phyloP scores from a whole-genome alignment of 768 basidiomycete genomes.

The Brasilioporus rufonigricans region DNA sequence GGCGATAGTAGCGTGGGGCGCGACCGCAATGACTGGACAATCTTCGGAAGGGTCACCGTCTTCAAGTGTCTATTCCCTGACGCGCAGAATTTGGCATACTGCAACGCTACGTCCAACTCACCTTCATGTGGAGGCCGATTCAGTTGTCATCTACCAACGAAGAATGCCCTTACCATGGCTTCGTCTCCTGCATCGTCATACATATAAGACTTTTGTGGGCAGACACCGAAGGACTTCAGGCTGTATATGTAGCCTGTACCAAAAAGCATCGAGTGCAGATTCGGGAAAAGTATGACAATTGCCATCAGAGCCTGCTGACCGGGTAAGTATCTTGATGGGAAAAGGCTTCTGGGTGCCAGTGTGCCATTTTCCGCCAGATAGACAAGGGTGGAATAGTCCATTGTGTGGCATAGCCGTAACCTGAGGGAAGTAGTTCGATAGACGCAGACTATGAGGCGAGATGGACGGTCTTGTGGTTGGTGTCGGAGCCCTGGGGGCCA shows the following conservation, averaged over 20 bases:
- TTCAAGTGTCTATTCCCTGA: constrained; percentile 2
- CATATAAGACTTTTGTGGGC: neutral
- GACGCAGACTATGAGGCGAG: too few relatives aligned
- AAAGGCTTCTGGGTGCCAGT: too few relatives aligned
- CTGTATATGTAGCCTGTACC: constrained; percentile 10
- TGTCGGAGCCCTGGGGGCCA: too few relatives aligned
- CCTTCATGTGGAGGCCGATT: constrained; percentile 3
- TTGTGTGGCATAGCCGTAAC: too few relatives aligned
- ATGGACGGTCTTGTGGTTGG: too few relatives aligned
- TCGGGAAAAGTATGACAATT: constrained; percentile 10
- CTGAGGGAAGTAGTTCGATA: too few relatives aligned
- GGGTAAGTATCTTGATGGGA: too few relatives aligned
- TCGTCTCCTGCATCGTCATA: too few relatives aligned
- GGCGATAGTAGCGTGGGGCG: constrained; percentile 7
- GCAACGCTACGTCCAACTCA: constrained; percentile 1
- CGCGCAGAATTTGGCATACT: constrained; percentile 7
- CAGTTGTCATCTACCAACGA: neutral
- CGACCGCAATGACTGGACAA: constrained; percentile 2
- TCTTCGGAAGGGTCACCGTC: neutral
- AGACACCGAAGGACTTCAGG: constrained; percentile 9
- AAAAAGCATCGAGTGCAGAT: constrained; percentile 16
- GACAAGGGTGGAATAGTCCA: too few relatives aligned
- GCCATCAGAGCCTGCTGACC: neutral
- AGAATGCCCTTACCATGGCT: neutral
- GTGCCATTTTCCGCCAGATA: too few relatives aligned